Conservation (phyloP, 148 eudicot genomes). For the Agrostemma githago region DNA sequence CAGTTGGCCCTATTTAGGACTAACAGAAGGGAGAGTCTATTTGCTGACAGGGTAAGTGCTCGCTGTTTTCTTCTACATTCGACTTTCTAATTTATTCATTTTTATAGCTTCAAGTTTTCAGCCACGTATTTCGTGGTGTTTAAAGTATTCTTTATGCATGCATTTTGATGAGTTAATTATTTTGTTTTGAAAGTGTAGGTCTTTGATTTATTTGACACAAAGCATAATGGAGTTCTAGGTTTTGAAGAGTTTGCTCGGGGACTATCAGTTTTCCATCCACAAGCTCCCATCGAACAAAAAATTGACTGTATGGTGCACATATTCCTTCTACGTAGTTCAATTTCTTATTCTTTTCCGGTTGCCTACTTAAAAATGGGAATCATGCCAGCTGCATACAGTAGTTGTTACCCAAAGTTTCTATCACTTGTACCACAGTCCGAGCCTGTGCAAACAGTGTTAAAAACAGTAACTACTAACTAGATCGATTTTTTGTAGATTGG, state of each 20-base stretch:
- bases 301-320: constrained; percentile 65
- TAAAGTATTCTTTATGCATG: background rate
- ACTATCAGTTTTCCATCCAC: constrained; percentile 93
- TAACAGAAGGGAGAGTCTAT: constrained; percentile 92
- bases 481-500: background rate
- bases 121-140: background rate
- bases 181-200: constrained; percentile 40
- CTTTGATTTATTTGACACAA: constrained; percentile 94
- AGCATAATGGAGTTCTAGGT: constrained; percentile 83
- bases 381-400: background rate
- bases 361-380: background rate
- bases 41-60: constrained; percentile 81
- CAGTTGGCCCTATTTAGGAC: constrained; percentile 90
- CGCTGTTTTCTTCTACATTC: background rate
- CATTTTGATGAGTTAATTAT: background rate
- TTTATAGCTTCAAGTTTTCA: too few relatives aligned
- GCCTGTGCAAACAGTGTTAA: background rate
- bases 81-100: background rate
- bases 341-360: background rate
- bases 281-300: constrained; percentile 85
- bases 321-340: background rate
- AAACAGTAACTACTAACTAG: background rate
- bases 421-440: background rate
- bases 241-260: constrained; percentile 98
- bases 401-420: background rate